Evolutionary conservation across 495 filamentous ascomycete species (phyloP), one percentile per base, ranked within the genome.

Genomic region (Tuber borchii): DNA sequence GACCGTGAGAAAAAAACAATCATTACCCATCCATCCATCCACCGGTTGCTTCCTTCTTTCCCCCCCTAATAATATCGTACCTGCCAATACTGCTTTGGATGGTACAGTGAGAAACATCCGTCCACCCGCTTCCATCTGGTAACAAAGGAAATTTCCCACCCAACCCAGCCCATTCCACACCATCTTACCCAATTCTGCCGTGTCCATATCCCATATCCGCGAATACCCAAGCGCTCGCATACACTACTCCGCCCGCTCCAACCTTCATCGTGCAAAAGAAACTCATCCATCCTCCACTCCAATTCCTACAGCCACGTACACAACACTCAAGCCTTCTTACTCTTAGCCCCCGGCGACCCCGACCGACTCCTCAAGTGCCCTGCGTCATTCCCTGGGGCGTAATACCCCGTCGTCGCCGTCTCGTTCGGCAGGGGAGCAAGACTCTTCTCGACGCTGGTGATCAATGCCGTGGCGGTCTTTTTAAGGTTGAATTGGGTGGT

Each of bases 391-490:
- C 76, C 73, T 31, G 78, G 74, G 1, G 40, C 77, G 76, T 79
- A 79, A 46, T 75, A 79, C 40, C 77, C 77, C 17, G 76, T 75
- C 14, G 78, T 44, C 61, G 44, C 79, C 3, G 37, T 46, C 9
- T 71, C 61, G 0, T 56, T 65, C 17, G 75, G 78, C 14, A 79
- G 44, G n/a, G 78, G 75, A 22, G 78, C 78, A 39, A 82, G 75
- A 20, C 71, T 72, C 69, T 82, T 83, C 48, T 83, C 81, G 68
- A 82, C 78, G 26, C 75, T 70, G 4, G 71, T 72, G 40, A 82
- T 78, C 43, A 83, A 71, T 8, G 78, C 81, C 42, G 73, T 80
- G 20, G 81, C 81, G 2, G 77, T 79, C 74, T 83, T 82, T 72
- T 82, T 83, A 48, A 83, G 71, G 1, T 71, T 83, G 42, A 56